Conservation (phyloP, 2,329 filamentous ascomycete species). For the Epichloe hybrida region DNA sequence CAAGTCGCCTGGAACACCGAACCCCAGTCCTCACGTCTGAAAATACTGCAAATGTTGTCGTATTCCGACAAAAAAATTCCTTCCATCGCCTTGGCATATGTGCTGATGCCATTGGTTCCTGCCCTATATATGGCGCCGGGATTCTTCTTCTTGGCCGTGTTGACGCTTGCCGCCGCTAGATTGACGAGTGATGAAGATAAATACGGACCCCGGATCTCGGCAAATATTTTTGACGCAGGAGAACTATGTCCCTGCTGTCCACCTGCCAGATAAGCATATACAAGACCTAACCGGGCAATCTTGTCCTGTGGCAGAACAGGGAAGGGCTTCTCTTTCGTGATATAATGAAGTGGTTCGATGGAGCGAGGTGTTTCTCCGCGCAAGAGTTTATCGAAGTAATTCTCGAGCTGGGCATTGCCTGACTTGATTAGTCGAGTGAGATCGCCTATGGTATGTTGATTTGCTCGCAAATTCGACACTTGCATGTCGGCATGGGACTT, state of each 20-base stretch:
- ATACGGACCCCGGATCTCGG: conserved; percentile 76
- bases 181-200: conserved; percentile 73
- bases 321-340: conserved; percentile 80
- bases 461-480: conserved; percentile 80
- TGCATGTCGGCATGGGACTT: conserved; percentile 75
- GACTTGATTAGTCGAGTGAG: conserved; percentile 63
- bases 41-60: conserved; percentile 79
- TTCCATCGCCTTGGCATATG: conserved; percentile 78
- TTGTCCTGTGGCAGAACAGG: conserved; percentile 67
- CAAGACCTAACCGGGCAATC: conserved; percentile 60
- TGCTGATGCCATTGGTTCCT: conserved; percentile 82
- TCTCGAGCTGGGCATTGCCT: conserved; percentile 73
- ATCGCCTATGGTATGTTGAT: conserved; percentile 77
- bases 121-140: conserved; percentile 73
- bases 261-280: conserved; percentile 64
- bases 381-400: conserved; percentile 66
- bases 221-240: conserved; percentile 68
- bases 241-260: conserved; percentile 47
- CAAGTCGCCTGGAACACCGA: conserved; percentile 68
- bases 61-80: conserved; percentile 80
- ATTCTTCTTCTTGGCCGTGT: conserved; percentile 69
- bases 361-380: conserved; percentile 61
- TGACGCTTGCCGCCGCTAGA: conserved; percentile 72
- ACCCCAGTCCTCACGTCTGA: conserved; percentile 73
- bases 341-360: conserved; percentile 80